A percentile compares a stretch with the other conserved stretches of the same genome.
phyloP scores from a whole-genome alignment of 192 early-diverging fungal species.

The Powellomyces hirtus region DNA sequence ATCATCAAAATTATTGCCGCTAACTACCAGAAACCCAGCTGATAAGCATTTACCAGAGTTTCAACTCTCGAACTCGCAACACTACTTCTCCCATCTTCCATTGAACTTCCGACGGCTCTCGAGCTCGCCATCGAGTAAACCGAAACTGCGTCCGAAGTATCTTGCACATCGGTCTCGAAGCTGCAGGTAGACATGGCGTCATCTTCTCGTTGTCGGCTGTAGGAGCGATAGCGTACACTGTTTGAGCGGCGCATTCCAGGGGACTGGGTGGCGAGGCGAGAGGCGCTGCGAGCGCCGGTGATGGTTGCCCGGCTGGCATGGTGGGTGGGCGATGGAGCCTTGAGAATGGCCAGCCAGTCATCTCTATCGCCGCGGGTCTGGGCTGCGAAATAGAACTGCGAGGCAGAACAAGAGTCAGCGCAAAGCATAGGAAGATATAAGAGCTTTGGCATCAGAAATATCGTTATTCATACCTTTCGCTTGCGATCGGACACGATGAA shows the following conservation, averaged over 20 bases:
- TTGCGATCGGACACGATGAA: conserved; percentile 8
- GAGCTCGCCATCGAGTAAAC: conserved; percentile 38
- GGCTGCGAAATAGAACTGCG: conserved; percentile 52
- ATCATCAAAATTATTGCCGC: not conserved
- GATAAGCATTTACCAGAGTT: conserved; percentile 42
- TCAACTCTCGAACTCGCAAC: conserved; percentile 34
- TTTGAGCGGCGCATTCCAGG: conserved; percentile 11
- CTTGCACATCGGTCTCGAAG: conserved; percentile 11
- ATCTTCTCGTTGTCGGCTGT: conserved; percentile 20
- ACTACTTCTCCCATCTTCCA: conserved; percentile 31
- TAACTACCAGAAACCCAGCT: not conserved
- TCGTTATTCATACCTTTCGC: conserved; percentile 7
- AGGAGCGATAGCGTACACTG: conserved; percentile 16
- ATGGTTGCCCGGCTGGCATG: conserved; percentile 17
- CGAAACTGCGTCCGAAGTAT: conserved; percentile 36
- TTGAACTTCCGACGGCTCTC: not conserved
- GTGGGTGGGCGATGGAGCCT: conserved; percentile 5
- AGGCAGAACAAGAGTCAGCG: not conserved
- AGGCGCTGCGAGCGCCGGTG: not conserved
- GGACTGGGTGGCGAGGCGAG: not conserved
- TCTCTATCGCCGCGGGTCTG: conserved; percentile 42
- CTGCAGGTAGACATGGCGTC: conserved; percentile 29
- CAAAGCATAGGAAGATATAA: not conserved
- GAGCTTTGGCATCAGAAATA: no score
- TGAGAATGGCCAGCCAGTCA: conserved; percentile 45